Base-by-base conservation (phyloP, 495 filamentous ascomycete genomes). In the Lasiosphaeriaceae sp. region DNA sequence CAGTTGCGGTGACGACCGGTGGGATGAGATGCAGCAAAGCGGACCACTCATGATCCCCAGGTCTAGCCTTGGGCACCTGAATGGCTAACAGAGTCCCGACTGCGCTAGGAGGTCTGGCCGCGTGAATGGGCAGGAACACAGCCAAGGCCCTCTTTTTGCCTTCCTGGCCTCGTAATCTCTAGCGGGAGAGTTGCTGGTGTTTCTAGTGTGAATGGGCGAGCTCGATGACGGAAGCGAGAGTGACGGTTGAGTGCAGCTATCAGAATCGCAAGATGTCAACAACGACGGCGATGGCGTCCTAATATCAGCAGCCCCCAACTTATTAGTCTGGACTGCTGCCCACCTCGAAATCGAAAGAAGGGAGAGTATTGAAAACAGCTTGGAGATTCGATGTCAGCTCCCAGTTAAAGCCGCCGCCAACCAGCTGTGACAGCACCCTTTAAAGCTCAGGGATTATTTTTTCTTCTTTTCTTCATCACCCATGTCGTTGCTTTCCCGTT, bases 21-120 rank as follows among this genome's bases (percentile, higher is more conserved):
- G 63, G 60, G 66, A 67, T 69, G 67, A 56, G 65, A 63, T 63
- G 68, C 65, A 68, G 60, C 60, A 64, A 59, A 67, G 55, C 60
- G 63, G 64, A 69, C 72, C 75, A 78, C 65, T 75, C 66, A 74
- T 61, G 51, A 66, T 64, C 63, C 64, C 65, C 54, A 61, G 53
- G 56, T 58, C 50, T 57, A 66, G 64, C 55, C 67, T 71, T 62
- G 68, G 60, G 59, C 67, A 68, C 50, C 26, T 72, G 67, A 76
- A 68, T 77, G 74, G 75, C 66, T 64, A 58, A 57, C 54, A 58
- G 58, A 43, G 8, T 53, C 55, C 59, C 41, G 55, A 48, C 57
- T 61, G 60, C 61, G 63, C 63, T 61, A 63, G 54, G 47, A 44
- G 51, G 52, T 26, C 57, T 63, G 39, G 65, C 49, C 37, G 65